These are phyloP conservation scores for Adansonia gregorii DNA, from an alignment of 441 rosid genomes.

Conservation along the genomic window DNA sequence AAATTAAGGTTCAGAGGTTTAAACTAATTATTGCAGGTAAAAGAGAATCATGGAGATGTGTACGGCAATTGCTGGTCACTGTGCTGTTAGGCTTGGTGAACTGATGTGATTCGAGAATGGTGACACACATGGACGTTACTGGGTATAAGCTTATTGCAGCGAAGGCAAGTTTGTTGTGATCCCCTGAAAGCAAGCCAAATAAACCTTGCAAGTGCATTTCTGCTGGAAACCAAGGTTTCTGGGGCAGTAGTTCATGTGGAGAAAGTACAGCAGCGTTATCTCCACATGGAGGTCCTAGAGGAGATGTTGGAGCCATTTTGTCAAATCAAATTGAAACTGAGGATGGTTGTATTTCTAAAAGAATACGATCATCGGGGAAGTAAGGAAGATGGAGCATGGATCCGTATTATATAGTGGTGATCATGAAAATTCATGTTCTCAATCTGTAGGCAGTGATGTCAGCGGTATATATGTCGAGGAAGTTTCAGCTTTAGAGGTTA, in stretches of 20 bases:
- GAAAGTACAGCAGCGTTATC: neutral
- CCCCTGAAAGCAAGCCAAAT: slow-evolving; percentile 24
- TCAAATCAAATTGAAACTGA: slow-evolving; percentile 31
- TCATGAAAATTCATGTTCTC: slow-evolving; percentile 23
- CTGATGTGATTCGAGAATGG: slow-evolving; percentile 28
- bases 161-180: slow-evolving; percentile 27
- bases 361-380: slow-evolving; percentile 21
- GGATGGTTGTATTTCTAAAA: slow-evolving; percentile 26
- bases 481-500: slow-evolving; percentile 36
- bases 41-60: slow-evolving; percentile 48
- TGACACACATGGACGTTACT: slow-evolving; percentile 8
- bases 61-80: slow-evolving; percentile 39
- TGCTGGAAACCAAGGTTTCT: slow-evolving; percentile 22
- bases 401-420: slow-evolving; percentile 24
- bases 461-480: slow-evolving; percentile 37
- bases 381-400: slow-evolving; percentile 35
- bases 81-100: slow-evolving; percentile 39
- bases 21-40: too few species aligned
- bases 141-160: neutral
- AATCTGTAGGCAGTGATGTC: slow-evolving; percentile 35
- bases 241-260: neutral
- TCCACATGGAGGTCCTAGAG: slow-evolving; percentile 11
- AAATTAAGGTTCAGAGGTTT: too few species aligned
- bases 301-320: neutral
- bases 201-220: slow-evolving; percentile 27